Percentiles rank a stretch among this genome's conserved stretches.
These are phyloP conservation scores for Claviceps quebecensis DNA, from an alignment of 2,329 filamentous ascomycete genomes.

Conservation along the genomic window DNA sequence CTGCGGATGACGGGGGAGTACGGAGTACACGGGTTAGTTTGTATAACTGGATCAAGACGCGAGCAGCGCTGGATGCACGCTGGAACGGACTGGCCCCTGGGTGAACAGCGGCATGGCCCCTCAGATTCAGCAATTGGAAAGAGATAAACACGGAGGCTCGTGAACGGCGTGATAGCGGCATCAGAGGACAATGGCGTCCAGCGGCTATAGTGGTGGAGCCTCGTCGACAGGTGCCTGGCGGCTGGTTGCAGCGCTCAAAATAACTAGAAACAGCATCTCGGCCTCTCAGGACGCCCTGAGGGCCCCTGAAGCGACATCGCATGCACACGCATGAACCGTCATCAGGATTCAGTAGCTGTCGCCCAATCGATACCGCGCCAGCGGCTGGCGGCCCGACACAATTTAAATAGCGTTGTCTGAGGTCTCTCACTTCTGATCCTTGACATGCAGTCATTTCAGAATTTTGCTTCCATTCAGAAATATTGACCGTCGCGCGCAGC, in stretches of 20 bases:
- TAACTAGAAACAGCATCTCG: not conserved
- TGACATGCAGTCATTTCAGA: not conserved
- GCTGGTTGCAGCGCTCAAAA: not conserved
- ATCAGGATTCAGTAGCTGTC: not conserved
- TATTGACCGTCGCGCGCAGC: constrained; percentile 1
- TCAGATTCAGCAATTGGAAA: not conserved
- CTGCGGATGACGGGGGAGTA: too few relatives aligned
- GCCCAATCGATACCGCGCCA: not conserved
- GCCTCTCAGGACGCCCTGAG: not conserved
- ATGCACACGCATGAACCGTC: not conserved
- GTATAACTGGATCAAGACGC: too few relatives aligned
- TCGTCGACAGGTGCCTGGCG: not conserved
- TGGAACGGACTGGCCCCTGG: not conserved
- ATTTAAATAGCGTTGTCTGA: not conserved
- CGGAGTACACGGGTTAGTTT: too few relatives aligned
- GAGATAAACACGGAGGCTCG: not conserved
- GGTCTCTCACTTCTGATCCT: not conserved
- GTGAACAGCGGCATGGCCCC: not conserved
- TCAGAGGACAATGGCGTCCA: not conserved
- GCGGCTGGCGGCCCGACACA: not conserved
- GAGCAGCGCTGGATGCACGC: not conserved
- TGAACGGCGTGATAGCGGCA: not conserved
- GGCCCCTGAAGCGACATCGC: not conserved
- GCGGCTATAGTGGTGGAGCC: not conserved
- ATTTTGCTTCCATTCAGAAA: not conserved